Evolutionary conservation across 805 yeast species (phyloP).

Genomic region (Saturnispora sanitii): DNA sequence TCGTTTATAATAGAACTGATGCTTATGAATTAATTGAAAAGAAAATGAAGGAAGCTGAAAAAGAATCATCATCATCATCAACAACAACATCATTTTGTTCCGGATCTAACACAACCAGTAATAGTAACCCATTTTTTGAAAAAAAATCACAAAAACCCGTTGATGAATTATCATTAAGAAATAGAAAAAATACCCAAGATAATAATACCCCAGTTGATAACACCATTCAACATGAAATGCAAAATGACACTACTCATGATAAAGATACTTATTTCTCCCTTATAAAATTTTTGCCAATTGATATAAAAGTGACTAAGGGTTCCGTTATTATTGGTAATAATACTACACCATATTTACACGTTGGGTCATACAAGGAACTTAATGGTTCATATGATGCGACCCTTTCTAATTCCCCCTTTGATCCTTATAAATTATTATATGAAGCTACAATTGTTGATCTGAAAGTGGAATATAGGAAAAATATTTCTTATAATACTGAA

Average conservation of each 20-base stretch:
- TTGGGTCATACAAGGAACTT: constrained; percentile 47
- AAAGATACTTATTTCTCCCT: constrained; percentile 11
- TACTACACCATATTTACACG: constrained; percentile 62
- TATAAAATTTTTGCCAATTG: constrained; percentile 48
- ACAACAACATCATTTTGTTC: too few relatives aligned
- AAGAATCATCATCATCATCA: not conserved
- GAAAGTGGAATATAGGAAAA: constrained; percentile 57
- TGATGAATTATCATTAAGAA: constrained; percentile 1
- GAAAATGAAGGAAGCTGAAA: constrained; percentile 7
- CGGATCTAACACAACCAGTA: not conserved
- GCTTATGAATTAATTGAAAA: constrained; percentile 48
- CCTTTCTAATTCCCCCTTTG: constrained; percentile 37
- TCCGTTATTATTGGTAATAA: constrained; percentile 74
- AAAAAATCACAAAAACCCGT: not conserved
- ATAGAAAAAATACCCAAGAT: not conserved
- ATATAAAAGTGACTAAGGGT: constrained; percentile 49
- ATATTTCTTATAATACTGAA: constrained; percentile 45
- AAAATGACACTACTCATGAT: not conserved
- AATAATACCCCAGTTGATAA: not conserved
- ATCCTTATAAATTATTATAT: constrained; percentile 41
- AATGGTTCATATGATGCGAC: constrained; percentile 50
- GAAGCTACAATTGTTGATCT: constrained; percentile 40
- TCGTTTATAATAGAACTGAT: constrained; percentile 66
- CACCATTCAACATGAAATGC: not conserved
- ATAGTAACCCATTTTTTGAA: not conserved